phyloP scores from a whole-genome alignment of 2,329 filamentous ascomycete species.

The Calonectria honghensis region DNA sequence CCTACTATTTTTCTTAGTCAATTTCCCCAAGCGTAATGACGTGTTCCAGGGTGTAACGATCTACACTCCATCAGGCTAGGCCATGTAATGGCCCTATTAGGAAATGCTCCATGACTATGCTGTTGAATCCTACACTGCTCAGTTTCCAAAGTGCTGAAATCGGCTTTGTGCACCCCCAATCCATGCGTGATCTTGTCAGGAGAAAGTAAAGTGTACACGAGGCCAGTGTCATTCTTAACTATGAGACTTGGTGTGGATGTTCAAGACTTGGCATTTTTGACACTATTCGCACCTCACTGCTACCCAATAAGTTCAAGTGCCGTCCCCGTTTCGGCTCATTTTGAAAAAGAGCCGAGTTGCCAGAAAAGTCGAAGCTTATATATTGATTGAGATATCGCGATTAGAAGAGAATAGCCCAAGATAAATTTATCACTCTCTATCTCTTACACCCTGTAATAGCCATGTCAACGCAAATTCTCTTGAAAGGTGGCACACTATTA shows the following conservation, averaged over 20 bases:
- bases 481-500: constrained; percentile 9
- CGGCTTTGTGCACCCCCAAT: neutral
- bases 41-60: neutral
- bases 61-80: neutral
- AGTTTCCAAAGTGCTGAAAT: neutral
- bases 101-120: neutral
- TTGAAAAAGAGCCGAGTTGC: neutral
- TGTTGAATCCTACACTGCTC: neutral
- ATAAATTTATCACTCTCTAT: neutral
- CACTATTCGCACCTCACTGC: neutral
- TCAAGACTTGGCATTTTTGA: neutral
- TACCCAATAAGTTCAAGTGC: no score
- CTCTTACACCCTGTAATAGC: no score
- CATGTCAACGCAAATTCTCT: neutral
- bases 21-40: neutral
- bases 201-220: neutral
- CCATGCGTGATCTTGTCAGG: neutral
- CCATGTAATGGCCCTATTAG: neutral
- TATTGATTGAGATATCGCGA: neutral
- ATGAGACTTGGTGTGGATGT: neutral
- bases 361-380: neutral
- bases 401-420: neutral
- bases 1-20: constrained; percentile 1
- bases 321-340: neutral
- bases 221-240: no score